Evolutionary conservation across 2,329 filamentous ascomycete species (phyloP).

Genomic region (Arthrinium phaeospermum): DNA sequence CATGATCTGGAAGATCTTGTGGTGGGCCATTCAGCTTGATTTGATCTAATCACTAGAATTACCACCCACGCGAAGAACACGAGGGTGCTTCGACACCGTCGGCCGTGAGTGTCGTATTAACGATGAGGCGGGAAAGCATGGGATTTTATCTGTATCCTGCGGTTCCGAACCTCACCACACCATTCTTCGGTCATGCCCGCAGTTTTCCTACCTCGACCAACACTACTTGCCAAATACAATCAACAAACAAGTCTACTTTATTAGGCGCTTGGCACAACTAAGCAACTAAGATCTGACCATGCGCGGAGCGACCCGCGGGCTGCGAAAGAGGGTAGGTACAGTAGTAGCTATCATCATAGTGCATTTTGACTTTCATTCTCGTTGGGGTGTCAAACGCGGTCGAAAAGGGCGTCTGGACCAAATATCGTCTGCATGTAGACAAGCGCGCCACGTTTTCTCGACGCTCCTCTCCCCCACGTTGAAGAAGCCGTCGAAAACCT

Average conservation of each 20-base stretch:
- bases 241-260: no score
- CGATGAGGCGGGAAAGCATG: not conserved
- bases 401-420: not conserved
- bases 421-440: not conserved
- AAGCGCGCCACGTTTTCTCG: not conserved
- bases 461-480: not conserved
- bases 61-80: not conserved
- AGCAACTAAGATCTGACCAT: constrained; percentile 8
- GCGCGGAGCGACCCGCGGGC: constrained; percentile 4
- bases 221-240: no score
- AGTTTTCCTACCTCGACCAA: not conserved
- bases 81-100: not conserved
- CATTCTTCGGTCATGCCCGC: not conserved
- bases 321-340: not conserved
- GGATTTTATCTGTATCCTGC: not conserved
- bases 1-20: constrained; percentile 11
- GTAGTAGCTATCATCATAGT: not conserved
- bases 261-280: not conserved
- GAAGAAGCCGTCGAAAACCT: not conserved
- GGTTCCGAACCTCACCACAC: not conserved
- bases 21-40: constrained; percentile 13
- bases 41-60: not conserved
- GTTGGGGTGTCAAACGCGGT: not conserved
- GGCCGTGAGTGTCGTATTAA: not conserved
- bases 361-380: constrained; percentile 15